Evolutionary conservation across 805 yeast genomes (phyloP), one percentile per base, ranked within the genome.

Genomic region (Zygoascus biomembranicola): DNA sequence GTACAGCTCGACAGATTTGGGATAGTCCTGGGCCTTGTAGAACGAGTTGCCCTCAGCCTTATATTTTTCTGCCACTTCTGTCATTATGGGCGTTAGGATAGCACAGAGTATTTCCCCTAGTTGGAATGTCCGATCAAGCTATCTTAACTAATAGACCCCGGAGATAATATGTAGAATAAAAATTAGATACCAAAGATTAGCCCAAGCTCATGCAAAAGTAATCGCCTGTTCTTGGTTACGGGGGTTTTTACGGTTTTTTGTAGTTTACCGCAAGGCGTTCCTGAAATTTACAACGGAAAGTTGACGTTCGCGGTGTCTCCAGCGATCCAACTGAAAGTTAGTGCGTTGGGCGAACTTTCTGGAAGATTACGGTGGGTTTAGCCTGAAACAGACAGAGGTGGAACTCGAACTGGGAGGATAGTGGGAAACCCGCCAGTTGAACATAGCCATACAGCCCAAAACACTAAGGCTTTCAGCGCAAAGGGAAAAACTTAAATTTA

Each of bases 31-130:
- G 19, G 59, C 53, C 55, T 70, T 69, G 63, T 69, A 73, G 44
- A 63, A 60, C 31, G 57, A 67, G 56, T 73, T 73, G 32, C 77
- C 77, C 50, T 66, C 61, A 45, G 62, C 66, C 51, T 70, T 68
- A 50, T 65, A 63, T 14, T 51, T 59, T 50, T 62, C 69, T 8
- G 68, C 62, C 28, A 37, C 52, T 32, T 13, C 43, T 19, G 31
- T 55, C 47, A 35, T 35, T 13, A n/a, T 35, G 16, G 23, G 14
- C 14, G 19, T 28, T 5, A 5, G 32, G 16, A 4, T 35, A 23
- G 35, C 13, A 16, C 14, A 43, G n/a, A 16, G 19, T n/a, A 18
- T 14, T 14, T 13, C 14, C 16, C 46, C 5, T 18, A 13, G 20
- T 16, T 14, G 6, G 6, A 8, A 23, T 19, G 19, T n/a, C 18